Evolutionary conservation across 116 monocot species (phyloP), one percentile per base, ranked within the genome.

Genomic region (Iris pallida): DNA sequence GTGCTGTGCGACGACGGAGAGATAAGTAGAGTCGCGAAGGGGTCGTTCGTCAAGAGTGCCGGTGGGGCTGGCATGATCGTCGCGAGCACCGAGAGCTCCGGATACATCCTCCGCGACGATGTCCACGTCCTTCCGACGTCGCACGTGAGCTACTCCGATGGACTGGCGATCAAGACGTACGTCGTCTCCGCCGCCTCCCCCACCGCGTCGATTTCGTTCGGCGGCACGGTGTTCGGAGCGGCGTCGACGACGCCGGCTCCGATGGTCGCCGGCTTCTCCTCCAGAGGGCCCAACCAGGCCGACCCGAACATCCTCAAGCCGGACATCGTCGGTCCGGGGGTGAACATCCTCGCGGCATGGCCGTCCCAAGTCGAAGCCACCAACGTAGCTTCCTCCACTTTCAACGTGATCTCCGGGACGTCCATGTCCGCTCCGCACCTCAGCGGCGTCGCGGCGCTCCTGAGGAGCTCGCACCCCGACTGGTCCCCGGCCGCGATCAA

Each of bases 41-140:
- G 79, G 0, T 16, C 1, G 42, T 40, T n/a, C 13, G 73, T 79
- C 53, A 68, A 56, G 59, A 16, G 15, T 4, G 79, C 73, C 6
- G 68, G 73, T 8, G 79, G 68, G 6, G 68, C 68, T 4, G 79
- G 16, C 48, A 73, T 79, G 79, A 72, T 79, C 20, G 16, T 79
- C 7, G 70, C 60, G 3, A 64, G 20, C 18, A 4, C n/a, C 0
- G 46, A 62, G 44, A 4, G 5, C 6, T 55, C 47, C 19, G 70
- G 70, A 6, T 64, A 56, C 64, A 76, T 57, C 2, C 44, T 63
- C 5, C 2, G 46, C 0, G 76, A 63, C 62, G 42, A 13, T 4
- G 20, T 57, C 10, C 76, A 76, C 42, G 73, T 78, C 0, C 45
- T 78, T 5, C 71, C 71, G 0, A 46, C 73, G 1, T 73, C 65